phyloP scores from a whole-genome alignment of 768 basidiomycete species.

The Mycena vitilis region DNA sequence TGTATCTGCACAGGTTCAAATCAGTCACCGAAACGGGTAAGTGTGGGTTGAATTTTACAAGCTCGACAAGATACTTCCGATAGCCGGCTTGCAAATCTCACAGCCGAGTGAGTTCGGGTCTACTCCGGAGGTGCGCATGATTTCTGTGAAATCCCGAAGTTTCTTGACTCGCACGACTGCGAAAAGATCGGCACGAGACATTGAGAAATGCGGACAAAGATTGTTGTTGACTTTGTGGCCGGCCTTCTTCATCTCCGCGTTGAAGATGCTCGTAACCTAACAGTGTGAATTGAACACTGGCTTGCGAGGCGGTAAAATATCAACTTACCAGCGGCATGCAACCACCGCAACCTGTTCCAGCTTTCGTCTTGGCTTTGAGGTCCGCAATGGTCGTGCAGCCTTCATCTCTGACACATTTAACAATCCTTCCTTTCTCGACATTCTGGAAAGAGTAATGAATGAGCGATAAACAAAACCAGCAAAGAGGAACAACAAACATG shows the following conservation, averaged over 20 bases:
- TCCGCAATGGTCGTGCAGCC: conserved; percentile 58
- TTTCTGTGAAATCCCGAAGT: conserved; percentile 63
- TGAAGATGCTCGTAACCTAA: conserved; percentile 49
- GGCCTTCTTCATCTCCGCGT: conserved; percentile 75
- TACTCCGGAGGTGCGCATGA: conserved; percentile 63
- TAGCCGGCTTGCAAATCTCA: conserved; percentile 78
- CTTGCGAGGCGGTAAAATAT: conserved; percentile 41
- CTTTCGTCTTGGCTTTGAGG: conserved; percentile 76
- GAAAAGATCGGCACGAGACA: conserved; percentile 76
- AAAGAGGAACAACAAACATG: conserved; percentile 52
- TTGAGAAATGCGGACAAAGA: conserved; percentile 74
- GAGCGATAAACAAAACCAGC: neutral
- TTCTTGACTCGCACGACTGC: conserved; percentile 72
- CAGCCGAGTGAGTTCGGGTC: conserved; percentile 68
- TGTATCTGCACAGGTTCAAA: conserved; percentile 49
- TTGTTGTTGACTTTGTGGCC: conserved; percentile 69
- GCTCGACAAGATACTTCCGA: conserved; percentile 64
- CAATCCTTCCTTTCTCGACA: conserved; percentile 70
- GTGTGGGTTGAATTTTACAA: conserved; percentile 39
- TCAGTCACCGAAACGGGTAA: neutral
- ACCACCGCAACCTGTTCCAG: conserved; percentile 79
- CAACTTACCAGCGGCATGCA: conserved; percentile 67
- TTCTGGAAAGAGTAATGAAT: conserved; percentile 51
- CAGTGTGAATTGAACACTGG: neutral
- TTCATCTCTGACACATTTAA: conserved; percentile 62